Evolutionary conservation across 2,329 filamentous ascomycete species (phyloP), one percentile per base, ranked within the genome.

Genomic region (Ophiostoma triangulosporum): DNA sequence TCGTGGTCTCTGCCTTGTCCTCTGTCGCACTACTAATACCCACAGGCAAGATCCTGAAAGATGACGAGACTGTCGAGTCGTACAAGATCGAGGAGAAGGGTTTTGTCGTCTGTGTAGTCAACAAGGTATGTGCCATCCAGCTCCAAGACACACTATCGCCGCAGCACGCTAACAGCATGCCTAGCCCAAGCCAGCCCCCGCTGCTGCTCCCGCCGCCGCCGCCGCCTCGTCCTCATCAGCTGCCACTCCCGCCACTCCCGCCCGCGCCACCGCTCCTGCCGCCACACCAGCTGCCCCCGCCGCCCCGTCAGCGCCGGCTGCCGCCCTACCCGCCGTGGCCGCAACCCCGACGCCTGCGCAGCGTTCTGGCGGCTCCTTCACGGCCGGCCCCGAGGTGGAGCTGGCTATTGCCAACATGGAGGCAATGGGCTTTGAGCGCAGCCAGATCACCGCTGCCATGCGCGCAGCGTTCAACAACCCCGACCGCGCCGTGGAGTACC

Each of bases 51-150:
- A 97, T 98, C 63, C 75, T 98, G 60, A 91, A 96, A 71, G 91
- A 98, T 84, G 88, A 89, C 58, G 93, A 96, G 66, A 95, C 90
- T 2, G 86, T 98, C 62, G 88, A 89, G 69, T 90, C 87, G 38
- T 97, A 97, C 75, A 95, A 88, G 72, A 97, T 98, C 59, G 91
- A 98, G 71, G 93, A 97, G 78, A 98, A 97, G 77, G 93, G 93
- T 35, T 98, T 97, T 68, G 89, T 98, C 64, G 93, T 98, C 57
- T 98, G 93, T 74, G 95, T 98, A 83, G 84, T 95, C 63, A 88
- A 88, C 67, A 97, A 97, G 86, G 90, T 95, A 73, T 53, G 54
- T 12, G n/a, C 14, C 14, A 29, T 27, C 38, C 14, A 43, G 2
- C 5, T 14, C n/a, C n/a, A 24, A 11, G 6, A 24, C 38, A 24